Base-by-base conservation (phyloP, 768 basidiomycete genomes). In the Pleurotus cornucopiae region DNA sequence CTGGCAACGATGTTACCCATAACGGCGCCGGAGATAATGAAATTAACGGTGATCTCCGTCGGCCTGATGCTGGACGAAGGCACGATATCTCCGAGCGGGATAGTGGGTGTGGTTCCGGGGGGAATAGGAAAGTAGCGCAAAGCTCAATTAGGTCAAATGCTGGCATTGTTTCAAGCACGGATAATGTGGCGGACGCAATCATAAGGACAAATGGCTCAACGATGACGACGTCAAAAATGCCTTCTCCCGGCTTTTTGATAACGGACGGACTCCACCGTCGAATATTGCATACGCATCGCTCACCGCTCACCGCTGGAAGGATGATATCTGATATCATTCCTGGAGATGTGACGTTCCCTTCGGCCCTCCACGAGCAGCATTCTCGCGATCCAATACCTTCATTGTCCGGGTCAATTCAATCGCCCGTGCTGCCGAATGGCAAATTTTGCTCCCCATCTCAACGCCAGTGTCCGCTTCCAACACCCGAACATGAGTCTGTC, bases 1-100 rank as follows among this genome's bases (percentile, higher is more conserved):
- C 41, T 30, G 14, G 16, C n/a, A 34, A 14, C 48, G 30, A 14
- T 26, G 18, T 34, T 26, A 14, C 26, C 48, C 21, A 26, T 49
- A 26, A 49, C 26, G 14, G 23, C 26, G n/a, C 48, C 48, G 48
- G 26, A 14, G 48, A n/a, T 26, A 34, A 23, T 14, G 48, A 49
- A 49, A 49, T 49, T 25, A 49, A 49, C 48, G 48, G 48, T 34
- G 48, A 49, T 49, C 18, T 49, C 48, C 30, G 48, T 38, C 23
- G 25, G 16, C 20, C 21, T 49, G 48, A 49, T 38, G 48, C 26
- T 49, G 25, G 30, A n/a, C 48, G 14, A 49, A 20, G 9, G 20
- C 37, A 49, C 18, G 48, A 49, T 49, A 49, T 49, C 48, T 49
- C 48, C 48, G 48, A 20, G 26, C 48, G 26, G 14, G 25, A 49